Evolutionary conservation across 371 early-diverging fungal species (phyloP).

Genomic region (Sanchytrium tribonematis): DNA sequence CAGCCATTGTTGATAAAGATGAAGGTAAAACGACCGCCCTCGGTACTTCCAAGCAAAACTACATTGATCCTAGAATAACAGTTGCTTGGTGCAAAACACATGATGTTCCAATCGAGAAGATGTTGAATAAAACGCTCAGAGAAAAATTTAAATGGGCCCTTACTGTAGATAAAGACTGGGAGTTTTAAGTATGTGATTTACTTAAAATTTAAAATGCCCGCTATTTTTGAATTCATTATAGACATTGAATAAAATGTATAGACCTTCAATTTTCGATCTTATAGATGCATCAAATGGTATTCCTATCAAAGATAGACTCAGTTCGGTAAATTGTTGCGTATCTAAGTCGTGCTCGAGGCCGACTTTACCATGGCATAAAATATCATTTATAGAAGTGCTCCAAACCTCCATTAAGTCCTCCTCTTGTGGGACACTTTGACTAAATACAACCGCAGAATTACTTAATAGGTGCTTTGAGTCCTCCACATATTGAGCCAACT

Average conservation of each 20-base stretch:
- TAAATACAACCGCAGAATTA: not conserved
- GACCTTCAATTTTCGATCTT: not conserved
- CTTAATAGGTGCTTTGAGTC: not conserved
- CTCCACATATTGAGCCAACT: not conserved
- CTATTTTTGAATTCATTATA: not conserved
- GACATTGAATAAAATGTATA: not conserved
- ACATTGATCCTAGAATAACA: constrained; percentile 87
- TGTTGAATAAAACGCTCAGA: constrained; percentile 55
- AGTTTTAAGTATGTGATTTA: constrained; percentile 1
- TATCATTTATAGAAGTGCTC: not conserved
- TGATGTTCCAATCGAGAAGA: constrained; percentile 64
- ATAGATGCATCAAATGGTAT: not conserved
- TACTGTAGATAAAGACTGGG: constrained; percentile 38
- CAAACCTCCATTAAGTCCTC: not conserved
- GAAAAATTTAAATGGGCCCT: constrained; percentile 92
- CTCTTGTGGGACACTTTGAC: not conserved
- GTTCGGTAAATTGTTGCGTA: not conserved
- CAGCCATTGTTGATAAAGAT: constrained; percentile 22
- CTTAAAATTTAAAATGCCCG: not conserved
- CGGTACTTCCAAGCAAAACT: constrained; percentile 89
- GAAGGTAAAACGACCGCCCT: constrained; percentile 87
- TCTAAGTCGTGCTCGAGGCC: not conserved
- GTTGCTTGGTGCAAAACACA: constrained; percentile 68
- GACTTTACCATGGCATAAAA: not conserved
- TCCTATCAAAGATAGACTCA: not conserved